Percentiles rank a stretch among this genome's conserved stretches.
phyloP scores from a whole-genome alignment of 176 grass and related monocot species.

The Microstegium vimineum region DNA sequence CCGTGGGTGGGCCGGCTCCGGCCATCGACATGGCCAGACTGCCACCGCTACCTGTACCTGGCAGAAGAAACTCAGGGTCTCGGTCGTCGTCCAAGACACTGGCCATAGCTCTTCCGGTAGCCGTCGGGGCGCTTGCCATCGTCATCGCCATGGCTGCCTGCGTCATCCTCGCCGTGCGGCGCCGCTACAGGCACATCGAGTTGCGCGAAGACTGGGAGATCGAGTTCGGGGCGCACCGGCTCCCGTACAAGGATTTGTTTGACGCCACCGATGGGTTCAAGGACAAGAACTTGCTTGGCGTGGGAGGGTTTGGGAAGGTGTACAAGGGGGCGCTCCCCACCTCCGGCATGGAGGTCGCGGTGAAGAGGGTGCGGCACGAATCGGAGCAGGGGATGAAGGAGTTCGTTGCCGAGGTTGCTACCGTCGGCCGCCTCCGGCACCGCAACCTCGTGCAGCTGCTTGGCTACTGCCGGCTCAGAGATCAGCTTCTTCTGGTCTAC shows the following conservation, averaged over 20 bases:
- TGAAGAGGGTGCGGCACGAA: constrained; percentile 14
- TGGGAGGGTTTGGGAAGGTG: constrained; percentile 18
- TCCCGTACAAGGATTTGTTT: not conserved
- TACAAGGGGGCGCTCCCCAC: not conserved
- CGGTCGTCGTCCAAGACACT: not conserved
- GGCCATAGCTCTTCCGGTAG: not conserved
- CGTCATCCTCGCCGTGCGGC: not conserved
- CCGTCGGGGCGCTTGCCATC: not conserved
- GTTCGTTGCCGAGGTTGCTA: constrained; percentile 3
- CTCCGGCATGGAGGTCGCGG: not conserved
- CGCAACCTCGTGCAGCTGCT: constrained; percentile 80
- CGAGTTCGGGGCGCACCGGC: constrained; percentile 21
- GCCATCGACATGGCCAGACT: constrained; percentile 38
- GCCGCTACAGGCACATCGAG: not conserved
- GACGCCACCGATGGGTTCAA: not conserved
- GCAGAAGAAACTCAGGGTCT: not conserved
- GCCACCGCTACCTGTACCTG: constrained; percentile 33
- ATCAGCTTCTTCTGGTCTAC: constrained; percentile 78
- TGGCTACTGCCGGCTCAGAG: constrained; percentile 68
- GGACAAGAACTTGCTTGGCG: not conserved
- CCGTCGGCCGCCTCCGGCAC: constrained; percentile 66
- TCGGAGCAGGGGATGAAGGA: constrained; percentile 25
- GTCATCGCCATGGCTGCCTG: not conserved
- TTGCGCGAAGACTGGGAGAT: not conserved
- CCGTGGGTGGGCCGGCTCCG: constrained; percentile 44